Percentiles rank a stretch among this genome's conserved stretches.
Conservation (phyloP, 352 stramenopile species). For the Phytopythium montanum region DNA sequence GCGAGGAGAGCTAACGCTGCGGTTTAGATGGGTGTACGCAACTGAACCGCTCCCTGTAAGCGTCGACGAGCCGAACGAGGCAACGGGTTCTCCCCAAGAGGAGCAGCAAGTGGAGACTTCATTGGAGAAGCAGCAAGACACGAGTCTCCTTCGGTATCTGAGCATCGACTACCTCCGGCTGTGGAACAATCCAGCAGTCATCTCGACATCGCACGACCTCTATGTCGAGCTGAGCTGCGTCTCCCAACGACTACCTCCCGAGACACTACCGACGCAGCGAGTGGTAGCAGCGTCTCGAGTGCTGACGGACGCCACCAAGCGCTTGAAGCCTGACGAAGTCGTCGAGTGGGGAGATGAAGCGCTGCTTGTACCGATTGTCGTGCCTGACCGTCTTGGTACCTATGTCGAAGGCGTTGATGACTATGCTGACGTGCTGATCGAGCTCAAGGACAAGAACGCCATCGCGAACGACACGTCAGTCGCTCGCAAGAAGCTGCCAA, state of each 20-base stretch:
- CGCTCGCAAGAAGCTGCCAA: constrained; percentile 5
- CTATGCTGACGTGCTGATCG: constrained; percentile 13
- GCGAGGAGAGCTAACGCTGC: constrained; percentile 29
- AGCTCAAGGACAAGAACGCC: constrained; percentile 46
- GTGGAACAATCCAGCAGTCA: constrained; percentile 13
- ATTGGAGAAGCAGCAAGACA: neutral
- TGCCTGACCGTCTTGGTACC: neutral
- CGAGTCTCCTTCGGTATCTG: constrained; percentile 11
- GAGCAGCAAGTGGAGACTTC: neutral
- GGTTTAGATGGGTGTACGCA: constrained; percentile 38
- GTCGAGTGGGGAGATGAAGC: constrained; percentile 24
- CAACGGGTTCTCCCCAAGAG: neutral
- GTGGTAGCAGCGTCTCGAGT: constrained; percentile 16
- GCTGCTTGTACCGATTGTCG: constrained; percentile 22
- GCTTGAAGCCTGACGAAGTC: constrained; percentile 9
- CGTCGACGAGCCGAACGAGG: neutral
- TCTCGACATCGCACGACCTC: constrained; percentile 33
- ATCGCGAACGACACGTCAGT: constrained; percentile 35
- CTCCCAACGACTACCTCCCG: neutral
- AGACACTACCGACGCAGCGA: constrained; percentile 1
- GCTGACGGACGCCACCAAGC: constrained; percentile 26
- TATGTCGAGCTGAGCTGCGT: constrained; percentile 24
- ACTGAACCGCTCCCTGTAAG: constrained; percentile 17
- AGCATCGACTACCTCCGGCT: constrained; percentile 22
- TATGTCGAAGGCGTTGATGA: neutral